phyloP scores from a whole-genome alignment of 345 rosid species.

The Ceriops decandra region DNA sequence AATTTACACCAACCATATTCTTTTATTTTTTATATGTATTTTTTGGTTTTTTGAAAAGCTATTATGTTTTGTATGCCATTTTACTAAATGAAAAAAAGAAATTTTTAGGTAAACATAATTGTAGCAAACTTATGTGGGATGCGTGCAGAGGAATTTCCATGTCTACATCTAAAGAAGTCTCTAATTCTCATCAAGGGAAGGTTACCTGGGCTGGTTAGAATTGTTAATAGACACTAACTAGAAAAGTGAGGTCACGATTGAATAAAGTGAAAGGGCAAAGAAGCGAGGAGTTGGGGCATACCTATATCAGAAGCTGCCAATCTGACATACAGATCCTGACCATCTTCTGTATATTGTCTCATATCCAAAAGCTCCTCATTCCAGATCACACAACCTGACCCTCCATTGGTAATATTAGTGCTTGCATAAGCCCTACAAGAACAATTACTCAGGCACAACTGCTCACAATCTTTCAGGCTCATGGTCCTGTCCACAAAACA shows the following conservation, averaged over 20 bases:
- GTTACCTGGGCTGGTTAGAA: no score
- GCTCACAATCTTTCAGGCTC: constrained; percentile 30
- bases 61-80: no score
- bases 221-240: no score
- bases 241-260: background rate
- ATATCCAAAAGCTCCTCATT: constrained; percentile 36
- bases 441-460: constrained; percentile 40
- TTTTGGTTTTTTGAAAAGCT: no score
- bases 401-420: constrained; percentile 32
- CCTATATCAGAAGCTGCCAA: constrained; percentile 80
- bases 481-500: constrained; percentile 38
- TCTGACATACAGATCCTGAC: constrained; percentile 69
- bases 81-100: no score
- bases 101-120: no score
- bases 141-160: no score
- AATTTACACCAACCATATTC: no score
- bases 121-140: no score
- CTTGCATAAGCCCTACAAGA: constrained; percentile 50
- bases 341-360: constrained; percentile 45
- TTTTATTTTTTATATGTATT: no score
- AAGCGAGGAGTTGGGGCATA: constrained; percentile 23
- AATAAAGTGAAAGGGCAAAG: background rate
- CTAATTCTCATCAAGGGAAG: no score
- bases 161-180: no score
- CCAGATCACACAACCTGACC: constrained; percentile 58